Conservation (phyloP, 441 rosid genomes). For the Populus trichocarpa region DNA sequence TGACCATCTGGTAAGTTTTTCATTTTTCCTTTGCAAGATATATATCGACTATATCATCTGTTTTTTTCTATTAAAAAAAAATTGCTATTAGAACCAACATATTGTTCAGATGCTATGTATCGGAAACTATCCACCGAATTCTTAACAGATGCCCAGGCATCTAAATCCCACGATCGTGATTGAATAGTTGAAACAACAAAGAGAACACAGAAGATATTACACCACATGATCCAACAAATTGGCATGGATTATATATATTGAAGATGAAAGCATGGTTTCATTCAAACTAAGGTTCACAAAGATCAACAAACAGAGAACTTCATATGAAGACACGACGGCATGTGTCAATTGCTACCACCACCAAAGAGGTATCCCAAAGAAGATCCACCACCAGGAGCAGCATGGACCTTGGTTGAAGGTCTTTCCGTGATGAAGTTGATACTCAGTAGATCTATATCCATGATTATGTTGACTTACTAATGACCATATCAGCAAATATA, state of each 20-base stretch:
- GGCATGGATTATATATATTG: conserved; percentile 15
- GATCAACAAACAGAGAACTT: conserved; percentile 27
- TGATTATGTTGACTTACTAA: too few species aligned
- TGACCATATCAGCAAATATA: too few species aligned
- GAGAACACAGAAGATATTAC: conserved; percentile 33
- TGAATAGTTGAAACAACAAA: conserved; percentile 23
- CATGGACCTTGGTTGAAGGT: conserved; percentile 83
- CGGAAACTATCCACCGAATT: conserved; percentile 1
- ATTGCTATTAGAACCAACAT: neutral
- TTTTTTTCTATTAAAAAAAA: too few species aligned
- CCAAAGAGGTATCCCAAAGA: conserved; percentile 79
- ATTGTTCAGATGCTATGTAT: neutral
- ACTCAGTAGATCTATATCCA: too few species aligned
- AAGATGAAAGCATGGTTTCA: conserved; percentile 20
- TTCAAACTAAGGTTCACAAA: conserved; percentile 21
- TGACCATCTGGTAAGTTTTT: too few species aligned
- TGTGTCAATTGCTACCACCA: conserved; percentile 46
- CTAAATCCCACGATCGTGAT: conserved; percentile 17
- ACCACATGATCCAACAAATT: conserved; percentile 23
- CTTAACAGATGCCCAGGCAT: conserved; percentile 16
- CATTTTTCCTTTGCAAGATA: too few species aligned
- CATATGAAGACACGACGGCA: conserved; percentile 10
- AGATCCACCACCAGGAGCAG: conserved; percentile 93
- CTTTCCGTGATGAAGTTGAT: conserved; percentile 42
- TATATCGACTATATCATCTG: too few species aligned